These are phyloP conservation scores for Entamoeba histolytica DNA, from an alignment of 208 protist genomes.

Conservation along the genomic window DNA sequence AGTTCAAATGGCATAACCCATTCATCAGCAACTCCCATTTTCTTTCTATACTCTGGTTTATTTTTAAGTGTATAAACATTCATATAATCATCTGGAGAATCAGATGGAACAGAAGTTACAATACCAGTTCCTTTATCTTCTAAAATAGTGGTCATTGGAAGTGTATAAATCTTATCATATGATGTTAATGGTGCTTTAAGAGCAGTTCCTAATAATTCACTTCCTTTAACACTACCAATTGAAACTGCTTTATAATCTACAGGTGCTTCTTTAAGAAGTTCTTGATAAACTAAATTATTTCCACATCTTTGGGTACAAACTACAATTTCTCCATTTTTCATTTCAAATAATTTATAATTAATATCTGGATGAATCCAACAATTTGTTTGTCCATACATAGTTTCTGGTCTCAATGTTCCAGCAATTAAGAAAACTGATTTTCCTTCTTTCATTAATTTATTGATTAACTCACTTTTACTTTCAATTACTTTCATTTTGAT, in stretches of 20 bases:
- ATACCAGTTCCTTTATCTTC: slow-evolving; percentile 80
- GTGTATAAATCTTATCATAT: slow-evolving; percentile 60
- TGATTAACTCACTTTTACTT: slow-evolving; percentile 40
- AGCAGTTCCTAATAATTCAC: slow-evolving; percentile 1
- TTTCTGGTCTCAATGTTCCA: slow-evolving; percentile 96
- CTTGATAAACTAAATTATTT: slow-evolving; percentile 49
- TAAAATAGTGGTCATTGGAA: slow-evolving; percentile 86
- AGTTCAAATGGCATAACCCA: slow-evolving; percentile 63
- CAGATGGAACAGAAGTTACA: slow-evolving; percentile 74
- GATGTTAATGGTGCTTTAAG: neutral
- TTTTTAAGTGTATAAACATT: slow-evolving; percentile 43
- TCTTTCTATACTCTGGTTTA: slow-evolving; percentile 22
- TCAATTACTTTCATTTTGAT: slow-evolving; percentile 79
- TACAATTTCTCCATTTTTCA: slow-evolving; percentile 62
- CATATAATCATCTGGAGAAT: slow-evolving; percentile 95
- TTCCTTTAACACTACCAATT: neutral
- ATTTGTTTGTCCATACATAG: slow-evolving; percentile 96
- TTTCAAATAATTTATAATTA: slow-evolving; percentile 71
- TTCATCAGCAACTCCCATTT: slow-evolving; percentile 56
- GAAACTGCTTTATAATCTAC: neutral
- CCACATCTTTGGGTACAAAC: slow-evolving; percentile 73
- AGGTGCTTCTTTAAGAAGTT: neutral
- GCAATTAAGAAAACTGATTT: slow-evolving; percentile 68
- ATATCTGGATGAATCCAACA: slow-evolving; percentile 86
- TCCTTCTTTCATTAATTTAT: neutral